Base-by-base conservation (phyloP, 1,284 basidiomycete genomes). In the Cutaneotrichosporon sp. region DNA sequence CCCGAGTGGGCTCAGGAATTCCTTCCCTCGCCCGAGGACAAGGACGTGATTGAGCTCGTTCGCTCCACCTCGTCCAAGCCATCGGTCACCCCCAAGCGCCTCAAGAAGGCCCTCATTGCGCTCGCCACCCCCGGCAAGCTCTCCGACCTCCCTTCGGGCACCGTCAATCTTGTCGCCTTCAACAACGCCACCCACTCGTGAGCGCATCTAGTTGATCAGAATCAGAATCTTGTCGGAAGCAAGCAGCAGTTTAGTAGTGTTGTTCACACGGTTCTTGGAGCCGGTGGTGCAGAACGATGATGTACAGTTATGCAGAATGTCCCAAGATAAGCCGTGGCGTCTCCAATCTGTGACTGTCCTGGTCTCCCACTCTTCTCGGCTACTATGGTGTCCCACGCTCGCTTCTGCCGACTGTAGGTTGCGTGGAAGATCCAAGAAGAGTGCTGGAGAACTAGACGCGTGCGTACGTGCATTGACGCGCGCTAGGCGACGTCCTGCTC, bases 131-230 rank as follows among this genome's bases (percentile, higher is more conserved):
- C 66, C n/a, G 81, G 76, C 54, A 57, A 79, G 31, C 76, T 93
- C 20, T 58, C 64, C 1, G 76, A 79, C 38, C 31, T 46, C 24
- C 49, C 46, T 27, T 59, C 61, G 5, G 76, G 80, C 22, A 85
- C 86, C 2, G 78, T 81, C 53, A 90, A 91, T 77, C 63, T 84
- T 64, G 77, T 90, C 65, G 80, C 87, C 51, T 90, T 83, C 79
- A 91, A 90, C 80, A 90, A 90, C 64, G 86, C 82, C n/a, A 88
- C 86, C 39, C 20, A 10, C 10, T 29, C 27, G 42, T 49, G 25
- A 39, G 47, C 38, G n/a, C n/a, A n/a, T n/a, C n/a, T 10, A 19
- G 29, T 41, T 20, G 54, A 26, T 41, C 24, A n/a, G n/a, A n/a
- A n/a, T n/a, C n/a, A n/a, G n/a, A n/a, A n/a, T n/a, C n/a, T n/a